Percentiles rank a stretch among this genome's conserved stretches.
Evolutionary conservation across 768 basidiomycete species (phyloP).

Genomic region (Lactarius deliciosus): DNA sequence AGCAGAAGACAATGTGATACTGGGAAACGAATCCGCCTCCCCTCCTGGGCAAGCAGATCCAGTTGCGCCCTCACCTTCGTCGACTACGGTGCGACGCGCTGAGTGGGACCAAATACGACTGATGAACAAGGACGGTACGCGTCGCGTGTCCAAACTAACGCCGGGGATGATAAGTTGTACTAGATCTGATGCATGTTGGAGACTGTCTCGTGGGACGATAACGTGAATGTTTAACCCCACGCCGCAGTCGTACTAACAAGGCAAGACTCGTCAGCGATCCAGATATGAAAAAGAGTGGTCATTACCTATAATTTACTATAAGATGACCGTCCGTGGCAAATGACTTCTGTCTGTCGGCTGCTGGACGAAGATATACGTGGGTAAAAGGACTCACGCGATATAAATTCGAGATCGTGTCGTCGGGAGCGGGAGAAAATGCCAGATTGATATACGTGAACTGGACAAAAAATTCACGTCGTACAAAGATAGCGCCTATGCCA

Average conservation of each 20-base stretch:
- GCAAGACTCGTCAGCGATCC: slow-evolving; percentile 10
- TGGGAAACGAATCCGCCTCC: slow-evolving; percentile 20
- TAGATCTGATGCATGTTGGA: slow-evolving; percentile 16
- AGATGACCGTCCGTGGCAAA: slow-evolving; percentile 63
- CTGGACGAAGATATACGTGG: neutral
- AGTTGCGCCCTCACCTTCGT: slow-evolving; percentile 18
- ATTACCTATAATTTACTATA: slow-evolving; percentile 65
- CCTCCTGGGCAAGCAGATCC: slow-evolving; percentile 26
- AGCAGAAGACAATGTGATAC: slow-evolving; percentile 25
- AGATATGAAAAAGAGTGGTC: neutral
- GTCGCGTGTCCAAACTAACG: slow-evolving; percentile 11
- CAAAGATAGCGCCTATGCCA: neutral
- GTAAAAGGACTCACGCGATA: slow-evolving; percentile 50
- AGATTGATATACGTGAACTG: slow-evolving; percentile 80
- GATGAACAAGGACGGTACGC: neutral
- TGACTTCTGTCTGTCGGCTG: slow-evolving; percentile 39
- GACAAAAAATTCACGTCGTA: neutral
- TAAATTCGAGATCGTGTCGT: slow-evolving; percentile 70
- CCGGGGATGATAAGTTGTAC: slow-evolving; percentile 6
- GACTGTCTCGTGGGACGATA: slow-evolving; percentile 7
- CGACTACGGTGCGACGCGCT: slow-evolving; percentile 26
- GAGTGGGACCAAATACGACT: neutral
- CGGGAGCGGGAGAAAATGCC: slow-evolving; percentile 74
- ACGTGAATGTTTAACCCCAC: slow-evolving; percentile 44
- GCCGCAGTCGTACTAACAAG: slow-evolving; percentile 53